phyloP scores from a whole-genome alignment of 1,284 basidiomycete genomes.

The Naganishia cerealis region DNA sequence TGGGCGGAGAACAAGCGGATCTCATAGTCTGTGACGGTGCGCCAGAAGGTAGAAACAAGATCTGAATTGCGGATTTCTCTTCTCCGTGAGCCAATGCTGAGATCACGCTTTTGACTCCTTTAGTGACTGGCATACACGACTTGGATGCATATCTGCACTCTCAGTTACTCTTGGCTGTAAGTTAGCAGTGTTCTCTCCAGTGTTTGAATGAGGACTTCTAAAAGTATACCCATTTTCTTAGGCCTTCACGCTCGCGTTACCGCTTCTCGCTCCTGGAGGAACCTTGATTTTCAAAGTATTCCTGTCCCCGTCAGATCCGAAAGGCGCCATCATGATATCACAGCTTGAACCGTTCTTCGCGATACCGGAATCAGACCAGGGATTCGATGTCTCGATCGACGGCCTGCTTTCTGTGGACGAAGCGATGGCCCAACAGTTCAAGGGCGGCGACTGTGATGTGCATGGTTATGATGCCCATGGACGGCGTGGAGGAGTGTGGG shows the following conservation, averaged over 20 bases:
- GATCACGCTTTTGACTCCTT: not conserved
- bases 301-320: conserved; percentile 54
- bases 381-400: conserved; percentile 33
- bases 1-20: conserved; percentile 57
- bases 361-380: conserved; percentile 36
- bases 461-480: conserved; percentile 44
- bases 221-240: conserved; percentile 34
- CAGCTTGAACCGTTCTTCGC: conserved; percentile 58
- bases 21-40: conserved; percentile 63
- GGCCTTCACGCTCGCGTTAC: conserved; percentile 60
- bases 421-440: conserved; percentile 53
- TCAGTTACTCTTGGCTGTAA: conserved; percentile 59
- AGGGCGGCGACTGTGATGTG: conserved; percentile 29
- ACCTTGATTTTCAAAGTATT: conserved; percentile 64
- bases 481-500: conserved; percentile 53
- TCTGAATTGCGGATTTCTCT: not conserved
- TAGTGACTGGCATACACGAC: conserved; percentile 62
- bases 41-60: conserved; percentile 55
- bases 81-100: not conserved
- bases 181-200: conserved; percentile 32
- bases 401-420: conserved; percentile 36
- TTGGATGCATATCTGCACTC: conserved; percentile 62
- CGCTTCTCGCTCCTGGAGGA: conserved; percentile 57
- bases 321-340: conserved; percentile 55
- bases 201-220: not conserved